Percentiles rank a stretch among this genome's conserved stretches.
These are phyloP conservation scores for Jacaranda copaia DNA, from an alignment of 257 asterid genomes.

Conservation along the genomic window DNA sequence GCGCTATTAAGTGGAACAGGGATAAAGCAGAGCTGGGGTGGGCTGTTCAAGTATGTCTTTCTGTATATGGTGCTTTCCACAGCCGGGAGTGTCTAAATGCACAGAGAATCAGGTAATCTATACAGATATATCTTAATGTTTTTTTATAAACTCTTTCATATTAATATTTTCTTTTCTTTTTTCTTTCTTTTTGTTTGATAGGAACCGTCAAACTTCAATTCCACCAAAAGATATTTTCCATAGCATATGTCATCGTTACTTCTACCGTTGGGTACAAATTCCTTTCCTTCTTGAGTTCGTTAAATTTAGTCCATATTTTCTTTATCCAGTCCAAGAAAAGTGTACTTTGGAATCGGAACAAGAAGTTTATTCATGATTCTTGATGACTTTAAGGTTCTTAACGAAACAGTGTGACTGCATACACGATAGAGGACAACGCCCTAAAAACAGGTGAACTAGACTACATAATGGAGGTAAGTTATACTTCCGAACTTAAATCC, in stretches of 20 bases:
- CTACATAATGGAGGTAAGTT: slow-evolving; percentile 88
- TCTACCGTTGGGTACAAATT: slow-evolving; percentile 85
- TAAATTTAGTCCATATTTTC: too few species aligned
- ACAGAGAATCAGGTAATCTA: slow-evolving; percentile 68
- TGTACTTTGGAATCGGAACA: too few species aligned
- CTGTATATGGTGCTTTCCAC: slow-evolving; percentile 69
- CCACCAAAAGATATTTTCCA: slow-evolving; percentile 68
- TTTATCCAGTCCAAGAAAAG: too few species aligned
- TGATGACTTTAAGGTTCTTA: neutral
- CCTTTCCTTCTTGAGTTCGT: neutral
- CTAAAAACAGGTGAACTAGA: slow-evolving; percentile 84
- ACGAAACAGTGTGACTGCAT: slow-evolving; percentile 74
- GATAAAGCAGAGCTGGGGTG: slow-evolving; percentile 68
- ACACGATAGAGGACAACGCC: slow-evolving; percentile 63
- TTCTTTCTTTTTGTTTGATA: slow-evolving; percentile 15
- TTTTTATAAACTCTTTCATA: neutral
- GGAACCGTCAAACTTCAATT: slow-evolving; percentile 76
- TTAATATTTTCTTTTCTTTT: neutral
- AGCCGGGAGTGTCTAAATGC: slow-evolving; percentile 91
- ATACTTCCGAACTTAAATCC: neutral
- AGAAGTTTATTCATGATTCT: neutral
- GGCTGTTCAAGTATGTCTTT: slow-evolving; percentile 85
- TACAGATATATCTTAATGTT: neutral
- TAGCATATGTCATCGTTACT: slow-evolving; percentile 84
- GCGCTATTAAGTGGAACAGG: slow-evolving; percentile 46